Percentiles rank a stretch among this genome's conserved stretches.
These are phyloP conservation scores for Colletotrichum tofieldiae DNA, from an alignment of 2,329 filamentous ascomycete genomes.

Conservation along the genomic window DNA sequence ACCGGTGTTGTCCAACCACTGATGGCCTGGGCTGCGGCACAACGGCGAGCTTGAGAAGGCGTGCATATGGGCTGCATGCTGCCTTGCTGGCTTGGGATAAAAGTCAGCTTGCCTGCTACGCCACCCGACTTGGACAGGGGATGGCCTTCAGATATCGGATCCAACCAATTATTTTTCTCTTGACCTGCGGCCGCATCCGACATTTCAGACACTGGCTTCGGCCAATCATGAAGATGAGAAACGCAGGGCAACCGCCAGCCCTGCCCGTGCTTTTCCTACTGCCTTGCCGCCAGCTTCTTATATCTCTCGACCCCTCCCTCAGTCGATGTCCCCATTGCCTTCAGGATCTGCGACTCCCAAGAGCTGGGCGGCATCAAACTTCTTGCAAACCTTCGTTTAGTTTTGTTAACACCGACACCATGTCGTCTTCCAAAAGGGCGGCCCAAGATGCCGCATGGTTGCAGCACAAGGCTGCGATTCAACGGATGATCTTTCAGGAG, in stretches of 20 bases:
- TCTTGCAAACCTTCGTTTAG: background rate
- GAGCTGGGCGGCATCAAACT: background rate
- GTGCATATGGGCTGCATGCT: background rate
- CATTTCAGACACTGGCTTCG: constrained; percentile 10
- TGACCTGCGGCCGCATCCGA: background rate
- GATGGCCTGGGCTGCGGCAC: background rate
- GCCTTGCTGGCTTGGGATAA: background rate
- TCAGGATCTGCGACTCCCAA: background rate
- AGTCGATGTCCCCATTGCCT: too few relatives aligned
- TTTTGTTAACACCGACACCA: background rate
- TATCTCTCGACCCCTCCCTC: background rate
- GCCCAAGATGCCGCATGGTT: background rate
- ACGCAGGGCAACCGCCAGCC: background rate
- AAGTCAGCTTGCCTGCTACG: background rate
- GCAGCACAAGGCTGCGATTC: background rate
- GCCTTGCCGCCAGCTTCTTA: background rate
- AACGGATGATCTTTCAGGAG: constrained; percentile 2
- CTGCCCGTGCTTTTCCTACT: background rate
- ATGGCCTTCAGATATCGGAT: background rate
- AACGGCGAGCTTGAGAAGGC: background rate
- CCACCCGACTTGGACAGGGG: background rate
- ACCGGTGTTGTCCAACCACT: background rate
- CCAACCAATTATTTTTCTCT: background rate
- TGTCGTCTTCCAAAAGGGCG: background rate
- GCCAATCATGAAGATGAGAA: constrained; percentile 5